These are phyloP conservation scores for Oleoguttula mirabilis DNA, from an alignment of 495 filamentous ascomycete species.

Conservation along the genomic window DNA sequence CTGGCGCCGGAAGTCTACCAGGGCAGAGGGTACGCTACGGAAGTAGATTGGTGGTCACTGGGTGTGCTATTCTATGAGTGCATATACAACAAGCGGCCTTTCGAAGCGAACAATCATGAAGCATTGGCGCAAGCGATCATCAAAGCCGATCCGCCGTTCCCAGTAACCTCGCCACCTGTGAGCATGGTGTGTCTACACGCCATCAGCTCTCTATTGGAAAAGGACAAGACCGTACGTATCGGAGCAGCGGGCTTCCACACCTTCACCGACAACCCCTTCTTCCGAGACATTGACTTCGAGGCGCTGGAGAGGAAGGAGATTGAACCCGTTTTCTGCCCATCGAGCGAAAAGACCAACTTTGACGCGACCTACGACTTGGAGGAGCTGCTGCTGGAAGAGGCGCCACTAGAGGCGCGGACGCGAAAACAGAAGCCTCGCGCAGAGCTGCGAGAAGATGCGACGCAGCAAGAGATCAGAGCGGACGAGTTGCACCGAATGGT, in stretches of 20 bases:
- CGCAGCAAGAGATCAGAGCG: conserved; percentile 85
- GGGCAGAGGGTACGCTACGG: conserved; percentile 69
- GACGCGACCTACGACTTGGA: conserved; percentile 97
- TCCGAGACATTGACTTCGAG: conserved; percentile 71
- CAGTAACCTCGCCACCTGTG: conserved; percentile 79
- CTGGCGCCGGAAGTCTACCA: conserved; percentile 91
- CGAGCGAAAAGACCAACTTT: conserved; percentile 96
- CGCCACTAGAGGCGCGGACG: conserved; percentile 83
- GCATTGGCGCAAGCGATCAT: conserved; percentile 68
- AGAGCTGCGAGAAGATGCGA: conserved; percentile 82
- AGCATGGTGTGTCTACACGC: conserved; percentile 76
- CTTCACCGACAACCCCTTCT: conserved; percentile 82
- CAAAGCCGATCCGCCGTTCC: conserved; percentile 73
- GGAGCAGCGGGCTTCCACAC: conserved; percentile 65
- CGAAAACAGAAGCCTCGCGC: conserved; percentile 88
- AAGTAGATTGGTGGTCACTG: conserved; percentile 97
- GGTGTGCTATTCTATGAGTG: conserved; percentile 97
- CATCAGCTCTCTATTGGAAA: conserved; percentile 67
- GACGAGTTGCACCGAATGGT: conserved; percentile 92
- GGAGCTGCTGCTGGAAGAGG: conserved; percentile 87
- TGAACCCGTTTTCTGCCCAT: conserved; percentile 81
- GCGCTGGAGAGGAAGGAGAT: conserved; percentile 80
- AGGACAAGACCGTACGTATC: conserved; percentile 66
- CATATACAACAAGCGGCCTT: conserved; percentile 98
- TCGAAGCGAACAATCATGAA: conserved; percentile 76